A percentile compares a stretch with the other conserved stretches of the same genome.
Conservation (phyloP, 2,329 filamentous ascomycete species). For the Paecilomyces fulvus region DNA sequence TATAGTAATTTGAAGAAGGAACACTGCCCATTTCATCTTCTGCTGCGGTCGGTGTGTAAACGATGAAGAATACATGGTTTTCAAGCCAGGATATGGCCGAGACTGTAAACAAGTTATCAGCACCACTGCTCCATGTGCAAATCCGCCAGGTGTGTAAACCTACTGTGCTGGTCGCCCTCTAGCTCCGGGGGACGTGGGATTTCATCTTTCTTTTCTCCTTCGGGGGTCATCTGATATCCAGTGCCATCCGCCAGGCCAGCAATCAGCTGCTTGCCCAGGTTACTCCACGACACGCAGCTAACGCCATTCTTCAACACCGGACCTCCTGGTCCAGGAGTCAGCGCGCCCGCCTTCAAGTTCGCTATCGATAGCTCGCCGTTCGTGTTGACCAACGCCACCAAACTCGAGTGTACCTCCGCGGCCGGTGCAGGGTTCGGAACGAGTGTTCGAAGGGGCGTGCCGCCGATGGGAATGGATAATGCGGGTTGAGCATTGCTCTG, state of each 20-base stretch:
- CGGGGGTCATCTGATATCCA: constrained; percentile 72
- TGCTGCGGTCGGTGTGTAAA: constrained; percentile 59
- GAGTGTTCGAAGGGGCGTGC: constrained; percentile 63
- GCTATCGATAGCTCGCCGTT: constrained; percentile 78
- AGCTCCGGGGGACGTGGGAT: constrained; percentile 70
- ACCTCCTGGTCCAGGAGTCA: constrained; percentile 53
- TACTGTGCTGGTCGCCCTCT: constrained; percentile 57
- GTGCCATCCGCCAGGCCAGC: constrained; percentile 76
- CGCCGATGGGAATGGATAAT: constrained; percentile 70
- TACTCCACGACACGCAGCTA: constrained; percentile 83
- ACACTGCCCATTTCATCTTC: constrained; percentile 45
- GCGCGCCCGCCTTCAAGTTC: constrained; percentile 60
- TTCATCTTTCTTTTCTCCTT: constrained; percentile 65
- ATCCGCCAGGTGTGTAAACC: constrained; percentile 18
- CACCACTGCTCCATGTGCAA: background rate
- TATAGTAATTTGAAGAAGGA: constrained; percentile 64
- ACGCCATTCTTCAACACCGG: constrained; percentile 64
- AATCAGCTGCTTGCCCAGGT: constrained; percentile 83
- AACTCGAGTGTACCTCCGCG: constrained; percentile 47
- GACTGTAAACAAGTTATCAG: constrained; percentile 40
- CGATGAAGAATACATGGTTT: constrained; percentile 72
- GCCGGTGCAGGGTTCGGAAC: constrained; percentile 66
- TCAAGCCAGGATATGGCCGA: constrained; percentile 82
- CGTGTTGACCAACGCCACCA: constrained; percentile 71
- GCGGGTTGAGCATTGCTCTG: constrained; percentile 58